These are phyloP conservation scores for Bruguiera gymnorhiza DNA, from an alignment of 345 rosid species.

Conservation along the genomic window DNA sequence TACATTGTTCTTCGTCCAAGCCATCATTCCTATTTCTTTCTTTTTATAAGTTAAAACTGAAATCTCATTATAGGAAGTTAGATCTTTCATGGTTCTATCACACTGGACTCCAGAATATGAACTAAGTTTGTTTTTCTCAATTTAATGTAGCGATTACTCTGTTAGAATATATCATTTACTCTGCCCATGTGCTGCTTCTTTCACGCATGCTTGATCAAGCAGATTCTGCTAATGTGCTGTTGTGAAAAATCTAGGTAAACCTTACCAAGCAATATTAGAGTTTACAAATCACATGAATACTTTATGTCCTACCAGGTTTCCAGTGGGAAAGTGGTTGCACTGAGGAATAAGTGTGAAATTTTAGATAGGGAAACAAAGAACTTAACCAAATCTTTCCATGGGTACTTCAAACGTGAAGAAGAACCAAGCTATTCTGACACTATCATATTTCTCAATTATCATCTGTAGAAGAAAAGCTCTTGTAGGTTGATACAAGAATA, in stretches of 20 bases:
- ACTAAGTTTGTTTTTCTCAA: no score
- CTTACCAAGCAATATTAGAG: not conserved
- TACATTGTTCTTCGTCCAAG: no score
- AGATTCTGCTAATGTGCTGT: not conserved
- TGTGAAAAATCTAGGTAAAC: no score
- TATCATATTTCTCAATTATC: slow-evolving; percentile 40
- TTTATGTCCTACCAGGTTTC: slow-evolving; percentile 41
- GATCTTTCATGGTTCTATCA: no score
- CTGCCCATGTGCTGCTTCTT: not conserved
- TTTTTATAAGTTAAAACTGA: no score
- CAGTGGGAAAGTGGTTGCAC: slow-evolving; percentile 27
- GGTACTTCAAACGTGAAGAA: slow-evolving; percentile 43
- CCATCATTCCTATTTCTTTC: no score
- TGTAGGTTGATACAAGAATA: slow-evolving; percentile 50
- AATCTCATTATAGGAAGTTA: no score
- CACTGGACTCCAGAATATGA: no score
- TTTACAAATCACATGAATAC: slow-evolving; percentile 16
- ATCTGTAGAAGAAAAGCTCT: slow-evolving; percentile 47
- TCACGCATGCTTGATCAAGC: not conserved
- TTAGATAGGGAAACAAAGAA: slow-evolving; percentile 49
- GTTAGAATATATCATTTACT: not conserved
- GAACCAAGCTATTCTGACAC: slow-evolving; percentile 37
- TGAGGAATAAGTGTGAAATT: slow-evolving; percentile 47
- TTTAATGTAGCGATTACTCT: no score
- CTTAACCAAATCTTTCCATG: slow-evolving; percentile 38